A percentile compares a stretch with the other conserved stretches of the same genome.
These are phyloP conservation scores for Hebeloma cylindrosporum DNA, from an alignment of 768 basidiomycete genomes.

Conservation along the genomic window DNA sequence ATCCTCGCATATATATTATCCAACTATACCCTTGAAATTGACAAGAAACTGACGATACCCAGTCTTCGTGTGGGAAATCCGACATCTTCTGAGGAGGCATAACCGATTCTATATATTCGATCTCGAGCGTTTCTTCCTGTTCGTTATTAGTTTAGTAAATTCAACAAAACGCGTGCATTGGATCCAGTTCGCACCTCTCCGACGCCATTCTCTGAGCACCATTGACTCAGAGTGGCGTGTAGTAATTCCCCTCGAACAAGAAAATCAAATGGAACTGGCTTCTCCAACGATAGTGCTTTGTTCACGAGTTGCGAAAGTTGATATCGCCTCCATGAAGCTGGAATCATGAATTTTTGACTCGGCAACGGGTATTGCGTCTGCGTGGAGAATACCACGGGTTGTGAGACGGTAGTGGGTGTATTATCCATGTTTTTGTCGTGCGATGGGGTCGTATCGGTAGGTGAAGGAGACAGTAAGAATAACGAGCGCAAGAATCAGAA, in stretches of 20 bases:
- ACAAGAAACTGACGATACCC: slow-evolving; percentile 84
- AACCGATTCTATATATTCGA: slow-evolving; percentile 90
- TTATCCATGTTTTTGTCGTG: too few species aligned
- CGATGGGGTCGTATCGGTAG: slow-evolving; percentile 2
- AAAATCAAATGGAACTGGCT: slow-evolving; percentile 91
- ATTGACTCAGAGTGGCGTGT: slow-evolving; percentile 66
- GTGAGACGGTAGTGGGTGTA: slow-evolving; percentile 17
- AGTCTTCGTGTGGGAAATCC: slow-evolving; percentile 84
- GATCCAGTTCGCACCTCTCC: slow-evolving; percentile 55
- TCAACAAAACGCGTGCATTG: not conserved
- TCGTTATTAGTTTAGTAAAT: not conserved
- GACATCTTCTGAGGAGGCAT: slow-evolving; percentile 84
- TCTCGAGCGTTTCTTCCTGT: slow-evolving; percentile 87
- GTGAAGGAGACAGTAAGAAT: slow-evolving; percentile 5
- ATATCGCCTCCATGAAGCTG: slow-evolving; percentile 87
- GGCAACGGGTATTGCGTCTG: slow-evolving; percentile 74
- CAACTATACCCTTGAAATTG: slow-evolving; percentile 48
- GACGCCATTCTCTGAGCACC: slow-evolving; percentile 68
- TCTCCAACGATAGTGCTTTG: slow-evolving; percentile 76
- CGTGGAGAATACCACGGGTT: slow-evolving; percentile 73
- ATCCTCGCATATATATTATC: not conserved
- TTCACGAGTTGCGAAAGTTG: slow-evolving; percentile 97
- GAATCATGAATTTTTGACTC: slow-evolving; percentile 90
- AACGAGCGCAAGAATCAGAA: too few species aligned
- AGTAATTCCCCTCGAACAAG: slow-evolving; percentile 82